phyloP scores from a whole-genome alignment of 2,329 filamentous ascomycete species.

The Trichoderma gracile region DNA sequence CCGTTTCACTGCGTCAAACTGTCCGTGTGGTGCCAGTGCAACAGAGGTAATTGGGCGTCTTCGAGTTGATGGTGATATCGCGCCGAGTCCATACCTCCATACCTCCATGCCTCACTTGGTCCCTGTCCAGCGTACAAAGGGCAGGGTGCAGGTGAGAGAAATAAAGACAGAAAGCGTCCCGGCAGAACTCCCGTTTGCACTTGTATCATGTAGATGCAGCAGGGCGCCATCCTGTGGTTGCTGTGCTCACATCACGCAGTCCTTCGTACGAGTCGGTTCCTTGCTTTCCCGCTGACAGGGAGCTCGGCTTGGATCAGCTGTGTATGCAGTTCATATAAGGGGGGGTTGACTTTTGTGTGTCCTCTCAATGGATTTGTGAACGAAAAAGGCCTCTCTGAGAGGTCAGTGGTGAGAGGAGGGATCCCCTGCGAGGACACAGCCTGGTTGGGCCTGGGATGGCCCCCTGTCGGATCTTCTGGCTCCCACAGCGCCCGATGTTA shows the following conservation, averaged over 20 bases:
- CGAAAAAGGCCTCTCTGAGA: neutral
- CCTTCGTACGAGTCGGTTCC: neutral
- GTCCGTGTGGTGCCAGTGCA: constrained; percentile 21
- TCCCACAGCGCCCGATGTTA: neutral
- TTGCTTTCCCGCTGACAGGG: constrained; percentile 3
- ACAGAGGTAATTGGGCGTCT: neutral
- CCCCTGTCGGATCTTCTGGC: neutral
- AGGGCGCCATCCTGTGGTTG: neutral
- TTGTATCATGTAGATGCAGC: neutral
- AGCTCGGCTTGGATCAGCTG: neutral
- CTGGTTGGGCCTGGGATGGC: constrained; percentile 2
- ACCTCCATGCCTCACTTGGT: too few relatives aligned
- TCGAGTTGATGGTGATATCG: too few relatives aligned
- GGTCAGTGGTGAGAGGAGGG: neutral
- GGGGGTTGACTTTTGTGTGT: neutral
- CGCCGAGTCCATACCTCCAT: too few relatives aligned
- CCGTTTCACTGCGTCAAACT: constrained; percentile 1
- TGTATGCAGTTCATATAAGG: neutral
- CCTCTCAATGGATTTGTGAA: neutral
- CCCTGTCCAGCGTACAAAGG: too few relatives aligned
- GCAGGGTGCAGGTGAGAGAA: too few relatives aligned
- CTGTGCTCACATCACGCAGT: neutral
- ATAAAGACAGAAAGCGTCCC: neutral
- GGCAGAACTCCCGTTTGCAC: neutral
- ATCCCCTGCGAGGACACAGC: neutral